Conservation (phyloP, 306 rosid genomes). For the Herpetospermum pedunculosum region DNA sequence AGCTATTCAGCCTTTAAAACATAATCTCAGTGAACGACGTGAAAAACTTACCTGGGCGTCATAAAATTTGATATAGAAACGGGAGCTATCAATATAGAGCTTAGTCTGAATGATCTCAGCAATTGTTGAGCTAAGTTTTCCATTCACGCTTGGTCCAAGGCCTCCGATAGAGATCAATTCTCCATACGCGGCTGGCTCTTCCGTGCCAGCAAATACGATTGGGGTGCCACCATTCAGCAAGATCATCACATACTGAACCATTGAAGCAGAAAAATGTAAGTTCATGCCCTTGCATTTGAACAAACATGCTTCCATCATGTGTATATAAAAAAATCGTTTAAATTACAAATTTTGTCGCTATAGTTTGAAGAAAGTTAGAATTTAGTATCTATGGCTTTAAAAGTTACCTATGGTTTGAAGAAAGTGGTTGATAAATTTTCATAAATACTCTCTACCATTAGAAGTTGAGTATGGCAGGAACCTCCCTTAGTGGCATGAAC, state of each 20-base stretch:
- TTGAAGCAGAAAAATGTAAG: slow-evolving; percentile 6
- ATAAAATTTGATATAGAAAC: slow-evolving; percentile 81
- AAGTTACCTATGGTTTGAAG: too few species aligned
- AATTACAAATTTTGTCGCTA: too few species aligned
- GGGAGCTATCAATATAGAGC: slow-evolving; percentile 67
- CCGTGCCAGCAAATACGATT: slow-evolving; percentile 74
- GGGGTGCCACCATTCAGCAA: slow-evolving; percentile 77
- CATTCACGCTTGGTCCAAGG: slow-evolving; percentile 66
- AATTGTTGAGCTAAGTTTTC: slow-evolving; percentile 76
- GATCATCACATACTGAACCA: slow-evolving; percentile 81
- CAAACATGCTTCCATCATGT: not conserved
- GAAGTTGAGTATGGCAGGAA: too few species aligned
- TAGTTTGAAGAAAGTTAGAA: too few species aligned
- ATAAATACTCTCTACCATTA: too few species aligned
- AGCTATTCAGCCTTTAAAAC: not conserved
- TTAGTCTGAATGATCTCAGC: slow-evolving; percentile 84
- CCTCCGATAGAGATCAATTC: slow-evolving; percentile 89
- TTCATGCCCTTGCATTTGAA: not conserved
- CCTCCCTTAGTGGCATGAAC: too few species aligned
- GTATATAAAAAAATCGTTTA: too few species aligned
- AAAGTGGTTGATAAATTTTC: too few species aligned
- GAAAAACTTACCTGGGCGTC: slow-evolving; percentile 48
- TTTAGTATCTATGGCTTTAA: too few species aligned
- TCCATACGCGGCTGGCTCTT: slow-evolving; percentile 91
- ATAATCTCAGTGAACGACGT: not conserved